phyloP scores from a whole-genome alignment of 805 yeast species.

The Ogataea polymorpha region DNA sequence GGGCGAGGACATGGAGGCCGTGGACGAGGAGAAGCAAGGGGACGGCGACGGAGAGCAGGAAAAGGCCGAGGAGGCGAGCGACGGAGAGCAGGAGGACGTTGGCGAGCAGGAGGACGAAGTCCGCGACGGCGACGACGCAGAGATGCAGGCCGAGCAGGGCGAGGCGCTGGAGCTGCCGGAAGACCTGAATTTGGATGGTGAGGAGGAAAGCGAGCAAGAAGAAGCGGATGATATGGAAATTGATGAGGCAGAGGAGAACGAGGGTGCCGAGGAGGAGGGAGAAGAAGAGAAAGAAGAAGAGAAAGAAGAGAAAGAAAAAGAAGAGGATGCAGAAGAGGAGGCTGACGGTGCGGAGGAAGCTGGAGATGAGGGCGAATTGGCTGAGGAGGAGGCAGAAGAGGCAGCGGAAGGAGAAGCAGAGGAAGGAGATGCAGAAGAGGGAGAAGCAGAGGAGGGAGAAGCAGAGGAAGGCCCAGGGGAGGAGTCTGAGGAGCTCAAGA shows the following conservation, averaged over 20 bases:
- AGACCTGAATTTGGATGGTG: constrained; percentile 85
- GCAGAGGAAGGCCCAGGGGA: constrained; percentile 30
- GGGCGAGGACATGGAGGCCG: constrained; percentile 50
- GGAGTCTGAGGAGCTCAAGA: constrained; percentile 26
- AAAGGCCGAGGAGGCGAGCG: constrained; percentile 38
- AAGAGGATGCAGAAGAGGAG: constrained; percentile 27
- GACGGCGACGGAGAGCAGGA: constrained; percentile 34
- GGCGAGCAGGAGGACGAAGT: constrained; percentile 83
- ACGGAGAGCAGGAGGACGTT: constrained; percentile 62
- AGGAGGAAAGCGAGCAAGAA: constrained; percentile 49
- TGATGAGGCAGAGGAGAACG: constrained; percentile 26
- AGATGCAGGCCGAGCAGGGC: constrained; percentile 72
- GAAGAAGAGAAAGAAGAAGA: constrained; percentile 35
- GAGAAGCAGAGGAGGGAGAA: constrained; percentile 19
- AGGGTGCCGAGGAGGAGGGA: constrained; percentile 26
- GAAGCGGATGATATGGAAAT: constrained; percentile 21
- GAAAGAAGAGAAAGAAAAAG: constrained; percentile 25
- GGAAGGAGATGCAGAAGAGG: constrained; percentile 28
- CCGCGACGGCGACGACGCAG: constrained; percentile 66
- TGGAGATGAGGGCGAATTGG: too few species aligned
- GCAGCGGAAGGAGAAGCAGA: constrained; percentile 28
- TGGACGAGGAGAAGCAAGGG: constrained; percentile 36
- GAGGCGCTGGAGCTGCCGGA: constrained; percentile 92
- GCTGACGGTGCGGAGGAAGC: too few species aligned
- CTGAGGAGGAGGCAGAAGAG: constrained; percentile 11